phyloP scores from a whole-genome alignment of 108 stramenopile genomes.

The Pseudonitzschia pungens region DNA sequence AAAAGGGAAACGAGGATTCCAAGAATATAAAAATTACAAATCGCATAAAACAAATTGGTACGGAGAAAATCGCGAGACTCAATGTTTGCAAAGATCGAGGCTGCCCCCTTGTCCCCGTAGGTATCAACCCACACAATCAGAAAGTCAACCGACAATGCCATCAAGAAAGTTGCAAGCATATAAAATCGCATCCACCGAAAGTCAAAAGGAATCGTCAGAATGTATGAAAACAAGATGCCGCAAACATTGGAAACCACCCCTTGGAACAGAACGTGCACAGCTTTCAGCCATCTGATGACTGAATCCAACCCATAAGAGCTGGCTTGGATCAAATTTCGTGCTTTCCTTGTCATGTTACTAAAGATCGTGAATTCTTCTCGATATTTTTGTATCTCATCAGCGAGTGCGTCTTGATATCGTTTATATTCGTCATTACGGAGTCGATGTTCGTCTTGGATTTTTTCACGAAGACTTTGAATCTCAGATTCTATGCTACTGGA shows the following conservation, averaged over 20 bases:
- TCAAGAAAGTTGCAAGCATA: neutral
- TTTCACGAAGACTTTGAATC: neutral
- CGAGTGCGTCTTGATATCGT: neutral
- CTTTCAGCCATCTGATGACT: neutral
- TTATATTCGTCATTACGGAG: neutral
- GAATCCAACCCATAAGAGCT: neutral
- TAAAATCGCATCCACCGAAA: slow-evolving; percentile 6
- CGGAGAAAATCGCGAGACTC: neutral
- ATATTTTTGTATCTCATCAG: neutral
- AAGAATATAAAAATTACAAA: neutral
- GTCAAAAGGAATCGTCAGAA: neutral
- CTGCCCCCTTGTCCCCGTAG: neutral
- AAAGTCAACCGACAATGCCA: neutral
- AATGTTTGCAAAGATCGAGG: neutral
- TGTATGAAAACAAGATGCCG: neutral
- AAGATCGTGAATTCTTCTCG: slow-evolving; percentile 12
- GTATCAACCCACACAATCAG: neutral
- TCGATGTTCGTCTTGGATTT: neutral
- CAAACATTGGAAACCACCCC: neutral
- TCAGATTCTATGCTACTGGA: neutral
- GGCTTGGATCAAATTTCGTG: neutral
- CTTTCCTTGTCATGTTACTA: neutral
- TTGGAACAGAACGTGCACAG: slow-evolving; percentile 2
- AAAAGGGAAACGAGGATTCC: slow-evolving; percentile 1
- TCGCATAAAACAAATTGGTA: neutral